Percentiles rank a stretch among this genome's conserved stretches.
Evolutionary conservation across 768 basidiomycete species (phyloP).

Genomic region (Boletales sp.): DNA sequence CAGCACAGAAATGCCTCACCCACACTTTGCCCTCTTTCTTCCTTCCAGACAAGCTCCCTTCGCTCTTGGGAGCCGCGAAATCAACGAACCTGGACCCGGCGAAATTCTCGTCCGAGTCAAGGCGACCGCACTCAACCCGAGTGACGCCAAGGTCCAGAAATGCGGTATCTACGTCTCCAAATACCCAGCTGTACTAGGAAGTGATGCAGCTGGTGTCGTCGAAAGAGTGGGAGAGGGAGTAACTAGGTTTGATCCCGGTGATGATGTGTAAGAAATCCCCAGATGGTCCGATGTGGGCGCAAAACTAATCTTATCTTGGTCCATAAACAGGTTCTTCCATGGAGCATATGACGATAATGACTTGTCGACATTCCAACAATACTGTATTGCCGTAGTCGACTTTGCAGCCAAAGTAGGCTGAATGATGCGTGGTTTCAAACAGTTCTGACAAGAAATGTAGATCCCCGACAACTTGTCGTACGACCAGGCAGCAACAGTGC

Average conservation of each 20-base stretch:
- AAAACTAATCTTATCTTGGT: conserved; percentile 24
- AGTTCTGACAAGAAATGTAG: conserved; percentile 25
- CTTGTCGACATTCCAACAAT: conserved; percentile 43
- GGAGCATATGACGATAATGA: conserved; percentile 38
- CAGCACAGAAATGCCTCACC: conserved; percentile 20
- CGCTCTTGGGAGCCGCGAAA: conserved; percentile 28
- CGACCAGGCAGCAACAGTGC: conserved; percentile 47
- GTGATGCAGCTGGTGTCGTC: conserved; percentile 50
- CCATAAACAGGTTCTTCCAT: conserved; percentile 35
- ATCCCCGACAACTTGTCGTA: conserved; percentile 46
- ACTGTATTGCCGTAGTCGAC: conserved; percentile 38
- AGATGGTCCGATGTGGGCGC: conserved; percentile 1
- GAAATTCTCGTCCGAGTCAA: conserved; percentile 47
- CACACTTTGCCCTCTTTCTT: conserved; percentile 29
- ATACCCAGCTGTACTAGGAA: conserved; percentile 46
- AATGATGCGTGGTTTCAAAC: background rate
- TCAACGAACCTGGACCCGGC: conserved; percentile 42
- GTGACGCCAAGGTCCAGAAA: conserved; percentile 50
- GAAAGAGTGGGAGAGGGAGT: conserved; percentile 51
- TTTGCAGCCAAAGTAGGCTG: conserved; percentile 37
- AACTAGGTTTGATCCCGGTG: conserved; percentile 44
- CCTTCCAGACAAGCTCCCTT: conserved; percentile 35
- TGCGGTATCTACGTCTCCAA: conserved; percentile 35
- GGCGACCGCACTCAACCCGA: conserved; percentile 49
- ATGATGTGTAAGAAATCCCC: conserved; percentile 44